Evolutionary conservation across 1,139 yeast genomes (phyloP), one percentile per base, ranked within the genome.

Genomic region (Pneumocystis oryctolagi): DNA sequence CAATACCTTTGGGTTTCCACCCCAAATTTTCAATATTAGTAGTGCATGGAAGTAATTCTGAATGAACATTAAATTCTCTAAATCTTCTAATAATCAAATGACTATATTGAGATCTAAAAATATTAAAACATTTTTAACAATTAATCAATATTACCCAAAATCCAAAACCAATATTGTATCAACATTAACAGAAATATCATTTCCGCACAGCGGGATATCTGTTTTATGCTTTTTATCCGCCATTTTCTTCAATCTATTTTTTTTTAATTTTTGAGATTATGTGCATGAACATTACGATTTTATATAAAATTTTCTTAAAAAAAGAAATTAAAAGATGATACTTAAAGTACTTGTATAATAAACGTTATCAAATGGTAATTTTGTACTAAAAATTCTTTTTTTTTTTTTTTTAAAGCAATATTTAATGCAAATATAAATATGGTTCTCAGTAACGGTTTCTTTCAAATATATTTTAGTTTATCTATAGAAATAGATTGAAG

Each of bases 21-120:
- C 60, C 61, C 72, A 94, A 82, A 70, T 92, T 97, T 63, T 85
- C 74, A 73, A 92, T 90, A 79, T 90, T 92, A 77, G 92, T 97
- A 65, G 98, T 92, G 78, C 98, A 92, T 69, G 99, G 98, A 68
- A 92, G 82, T 98, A 92, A 92, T 79, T 94, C 99, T 69, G 98
- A 97, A 77, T 94, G 92, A 69, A 92, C 92, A 75, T 92, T 89
- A 80, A 90, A 89, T 76, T 92, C 99, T 81, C 99, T 88, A 72
- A 92, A 81, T 78, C 98, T 87, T 78, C 99, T 87, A 67, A 97
- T 92, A 76, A 92, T 89, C 74, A 92, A 79, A 74, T 92, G 99
- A 66, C 96, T 88, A 79, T 92, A 92, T 78, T 92, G 99, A 66
- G 98, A 92, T 68, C 66, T 61, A 39, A 12, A 18, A 35, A 35